These are phyloP conservation scores for Chlorella sorokiniana DNA, from an alignment of 139 green algal species.

Conservation along the genomic window DNA sequence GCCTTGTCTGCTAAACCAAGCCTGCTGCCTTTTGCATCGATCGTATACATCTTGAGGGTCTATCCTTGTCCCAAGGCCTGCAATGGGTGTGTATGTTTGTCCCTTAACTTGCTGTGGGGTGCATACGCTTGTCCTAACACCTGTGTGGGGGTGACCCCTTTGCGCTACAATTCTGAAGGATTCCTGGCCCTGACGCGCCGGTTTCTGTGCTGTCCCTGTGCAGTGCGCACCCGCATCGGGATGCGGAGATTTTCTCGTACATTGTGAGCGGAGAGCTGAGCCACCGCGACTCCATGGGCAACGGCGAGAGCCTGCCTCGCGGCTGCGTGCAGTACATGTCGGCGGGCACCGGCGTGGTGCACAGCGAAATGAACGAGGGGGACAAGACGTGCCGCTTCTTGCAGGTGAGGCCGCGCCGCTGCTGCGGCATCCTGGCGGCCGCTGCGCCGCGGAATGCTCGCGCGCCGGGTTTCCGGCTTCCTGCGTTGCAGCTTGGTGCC, in stretches of 20 bases:
- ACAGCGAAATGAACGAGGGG: slow-evolving; percentile 84
- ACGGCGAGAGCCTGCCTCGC: slow-evolving; percentile 38
- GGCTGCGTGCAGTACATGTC: slow-evolving; percentile 81
- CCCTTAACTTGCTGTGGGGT: background rate
- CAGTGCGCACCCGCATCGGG: slow-evolving; percentile 69
- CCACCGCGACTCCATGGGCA: slow-evolving; percentile 64
- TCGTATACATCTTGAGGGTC: too few species aligned
- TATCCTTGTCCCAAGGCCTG: background rate
- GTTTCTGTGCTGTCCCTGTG: slow-evolving; percentile 2
- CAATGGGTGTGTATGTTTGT: background rate
- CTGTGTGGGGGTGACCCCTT: background rate
- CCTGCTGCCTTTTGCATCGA: background rate
- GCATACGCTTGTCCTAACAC: background rate
- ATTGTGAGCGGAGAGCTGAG: slow-evolving; percentile 66
- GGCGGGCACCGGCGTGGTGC: slow-evolving; percentile 70
- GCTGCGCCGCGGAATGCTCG: background rate
- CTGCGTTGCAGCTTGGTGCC: too few species aligned
- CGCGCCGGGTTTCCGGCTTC: too few species aligned
- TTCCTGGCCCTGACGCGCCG: too few species aligned
- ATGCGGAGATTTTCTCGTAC: slow-evolving; percentile 85
- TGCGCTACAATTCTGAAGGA: background rate
- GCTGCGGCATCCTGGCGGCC: background rate
- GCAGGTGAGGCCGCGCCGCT: slow-evolving; percentile 41
- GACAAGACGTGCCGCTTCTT: slow-evolving; percentile 71
- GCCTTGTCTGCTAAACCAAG: background rate